Base-by-base conservation (phyloP, 2,329 filamentous ascomycete species). In the Bertia moriformis region DNA sequence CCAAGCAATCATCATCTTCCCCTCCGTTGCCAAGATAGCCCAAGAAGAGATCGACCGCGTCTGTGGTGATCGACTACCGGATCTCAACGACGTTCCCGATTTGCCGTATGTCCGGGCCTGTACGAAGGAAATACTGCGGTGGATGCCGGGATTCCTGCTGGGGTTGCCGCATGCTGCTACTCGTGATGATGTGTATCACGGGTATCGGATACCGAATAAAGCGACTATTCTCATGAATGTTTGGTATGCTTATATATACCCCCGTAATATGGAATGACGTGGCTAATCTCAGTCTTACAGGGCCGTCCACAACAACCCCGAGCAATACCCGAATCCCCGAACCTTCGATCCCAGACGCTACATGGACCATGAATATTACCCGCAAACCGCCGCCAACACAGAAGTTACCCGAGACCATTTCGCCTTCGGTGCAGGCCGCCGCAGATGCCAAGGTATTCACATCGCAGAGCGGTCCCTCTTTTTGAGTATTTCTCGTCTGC, bases 21-120 rank as follows among this genome's bases (percentile, higher is more conserved):
- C 57, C 4, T 40, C 55, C 4, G 53, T 59, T 3, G 55, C 56
- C 22, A 43, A 42, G 19, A 57, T 51, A 29, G 60, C 59, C 2
- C 58, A 59, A 36, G 52, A 55, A n/a, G 58, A 65, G 37, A 54
- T 71, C 3, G 62, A 68, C 35, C 40, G 49, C 0, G 55, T 69
- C 1, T 52, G 66, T 14, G 65, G 67, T 2, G 49, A 58, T 12
- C 53, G 66, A 2, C 41, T 67, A 2, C 68, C 67, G 0, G 52
- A 46, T 2, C 57, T 63, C 44, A 46, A 58, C 0, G 67, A 72
- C 44, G 53, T 58, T 37, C 45, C 51, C 2, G 48, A 57, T 3
- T 51, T 72, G 2, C 66, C 64, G 0, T 72, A 71, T 42, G 54
- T 67, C n/a, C 51, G 57, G n/a, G 57, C 55, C 20, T 53, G 59